phyloP scores from a whole-genome alignment of 2,329 filamentous ascomycete species.

The Scortechinia acanthostroma region DNA sequence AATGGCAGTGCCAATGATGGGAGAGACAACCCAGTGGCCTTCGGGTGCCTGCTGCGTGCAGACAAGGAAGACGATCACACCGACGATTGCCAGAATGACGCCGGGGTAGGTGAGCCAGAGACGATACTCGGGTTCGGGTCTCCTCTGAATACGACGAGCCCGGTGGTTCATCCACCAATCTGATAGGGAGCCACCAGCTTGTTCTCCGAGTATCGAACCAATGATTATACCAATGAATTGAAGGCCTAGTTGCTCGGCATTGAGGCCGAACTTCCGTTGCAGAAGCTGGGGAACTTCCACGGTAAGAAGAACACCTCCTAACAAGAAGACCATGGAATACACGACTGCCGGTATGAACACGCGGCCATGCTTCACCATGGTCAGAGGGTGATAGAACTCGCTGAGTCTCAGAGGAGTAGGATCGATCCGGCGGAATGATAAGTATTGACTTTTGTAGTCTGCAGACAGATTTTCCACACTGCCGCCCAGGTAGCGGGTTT shows the following conservation, averaged over 20 bases:
- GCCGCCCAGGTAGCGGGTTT: constrained; percentile 39
- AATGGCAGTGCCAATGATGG: constrained; percentile 42
- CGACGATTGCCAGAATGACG: constrained; percentile 37
- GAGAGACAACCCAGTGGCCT: constrained; percentile 44
- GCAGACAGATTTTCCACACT: constrained; percentile 21
- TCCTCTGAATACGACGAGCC: constrained; percentile 18
- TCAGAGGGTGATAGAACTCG: constrained; percentile 41
- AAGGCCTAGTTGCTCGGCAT: constrained; percentile 46
- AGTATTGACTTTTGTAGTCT: constrained; percentile 33
- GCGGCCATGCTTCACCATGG: constrained; percentile 31
- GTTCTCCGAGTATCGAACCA: constrained; percentile 48
- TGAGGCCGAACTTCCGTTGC: constrained; percentile 43
- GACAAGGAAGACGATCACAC: constrained; percentile 44
- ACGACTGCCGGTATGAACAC: constrained; percentile 39
- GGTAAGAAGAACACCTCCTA: constrained; percentile 39
- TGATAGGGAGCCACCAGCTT: constrained; percentile 41
- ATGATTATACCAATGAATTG: constrained; percentile 49
- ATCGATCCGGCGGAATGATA: constrained; percentile 39
- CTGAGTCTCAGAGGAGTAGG: constrained; percentile 32
- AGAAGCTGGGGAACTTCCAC: constrained; percentile 55
- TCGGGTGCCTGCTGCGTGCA: constrained; percentile 32
- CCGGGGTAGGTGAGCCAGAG: constrained; percentile 50
- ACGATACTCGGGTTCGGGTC: constrained; percentile 37
- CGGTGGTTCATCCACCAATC: constrained; percentile 41
- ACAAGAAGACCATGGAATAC: constrained; percentile 50